Evolutionary conservation across 2,329 filamentous ascomycete genomes (phyloP).

Genomic region (Hypoxylon sp.): DNA sequence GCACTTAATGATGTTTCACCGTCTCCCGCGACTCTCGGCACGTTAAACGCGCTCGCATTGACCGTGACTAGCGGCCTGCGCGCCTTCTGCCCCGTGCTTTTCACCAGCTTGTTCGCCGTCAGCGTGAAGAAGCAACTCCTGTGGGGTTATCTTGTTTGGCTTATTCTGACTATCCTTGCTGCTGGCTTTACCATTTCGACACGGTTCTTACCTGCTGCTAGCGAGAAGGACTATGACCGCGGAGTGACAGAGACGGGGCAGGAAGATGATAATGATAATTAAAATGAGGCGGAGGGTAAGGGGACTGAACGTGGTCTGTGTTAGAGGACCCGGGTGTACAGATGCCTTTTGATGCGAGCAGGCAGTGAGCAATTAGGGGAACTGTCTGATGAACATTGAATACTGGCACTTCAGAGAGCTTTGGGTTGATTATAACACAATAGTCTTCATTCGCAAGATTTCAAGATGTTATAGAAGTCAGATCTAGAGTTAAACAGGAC

Average conservation of each 20-base stretch:
- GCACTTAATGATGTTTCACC: conserved; percentile 82
- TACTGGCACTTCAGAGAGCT: not conserved
- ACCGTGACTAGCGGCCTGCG: conserved; percentile 74
- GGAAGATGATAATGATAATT: conserved; percentile 20
- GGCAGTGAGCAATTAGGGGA: not conserved
- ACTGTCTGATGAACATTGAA: not conserved
- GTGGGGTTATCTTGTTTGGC: conserved; percentile 76
- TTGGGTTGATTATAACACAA: not conserved
- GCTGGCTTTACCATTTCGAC: conserved; percentile 54
- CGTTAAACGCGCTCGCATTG: conserved; percentile 78
- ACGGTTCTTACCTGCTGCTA: conserved; percentile 55
- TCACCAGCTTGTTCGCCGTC: conserved; percentile 77
- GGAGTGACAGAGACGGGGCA: conserved; percentile 20
- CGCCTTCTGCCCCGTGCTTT: conserved; percentile 75
- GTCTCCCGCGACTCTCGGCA: conserved; percentile 74
- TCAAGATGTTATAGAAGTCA: not conserved
- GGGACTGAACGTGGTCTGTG: not conserved
- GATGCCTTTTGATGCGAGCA: not conserved
- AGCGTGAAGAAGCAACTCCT: conserved; percentile 75
- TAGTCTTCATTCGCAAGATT: not conserved
- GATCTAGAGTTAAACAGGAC: not conserved
- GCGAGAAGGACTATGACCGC: conserved; percentile 47
- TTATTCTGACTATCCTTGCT: conserved; percentile 64
- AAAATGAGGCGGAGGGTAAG: not conserved
- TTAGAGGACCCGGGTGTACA: not conserved